Conservation (phyloP, 1,139 yeast genomes). For the Protomyces inundatus region DNA sequence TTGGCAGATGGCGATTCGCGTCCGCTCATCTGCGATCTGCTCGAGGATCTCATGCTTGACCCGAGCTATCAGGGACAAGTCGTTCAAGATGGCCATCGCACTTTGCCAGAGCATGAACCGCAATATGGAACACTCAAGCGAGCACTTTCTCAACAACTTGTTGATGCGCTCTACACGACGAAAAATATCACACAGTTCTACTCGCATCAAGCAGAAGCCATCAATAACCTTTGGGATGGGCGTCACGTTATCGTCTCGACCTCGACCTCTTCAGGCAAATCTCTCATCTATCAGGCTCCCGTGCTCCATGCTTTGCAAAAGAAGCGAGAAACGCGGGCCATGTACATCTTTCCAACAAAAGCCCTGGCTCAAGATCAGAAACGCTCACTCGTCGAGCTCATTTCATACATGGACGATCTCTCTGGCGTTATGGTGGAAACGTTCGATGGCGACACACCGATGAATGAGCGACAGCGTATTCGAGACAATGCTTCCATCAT, state of each 20-base stretch:
- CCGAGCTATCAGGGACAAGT: conserved; percentile 33
- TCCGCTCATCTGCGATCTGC: conserved; percentile 37
- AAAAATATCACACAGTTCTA: conserved; percentile 53
- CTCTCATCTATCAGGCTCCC: conserved; percentile 84
- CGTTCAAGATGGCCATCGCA: conserved; percentile 35
- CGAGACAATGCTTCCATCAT: conserved; percentile 66
- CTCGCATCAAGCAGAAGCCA: conserved; percentile 74
- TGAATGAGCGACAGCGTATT: conserved; percentile 49
- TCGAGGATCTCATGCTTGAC: conserved; percentile 45
- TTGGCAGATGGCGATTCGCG: not conserved
- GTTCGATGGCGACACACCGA: conserved; percentile 88
- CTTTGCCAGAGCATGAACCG: conserved; percentile 10
- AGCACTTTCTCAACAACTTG: conserved; percentile 46
- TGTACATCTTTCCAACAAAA: conserved; percentile 91
- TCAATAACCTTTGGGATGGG: conserved; percentile 51
- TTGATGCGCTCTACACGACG: conserved; percentile 47
- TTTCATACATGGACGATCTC: conserved; percentile 37
- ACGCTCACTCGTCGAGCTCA: conserved; percentile 62
- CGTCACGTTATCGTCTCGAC: conserved; percentile 80
- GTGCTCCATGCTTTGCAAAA: conserved; percentile 51
- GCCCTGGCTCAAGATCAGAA: conserved; percentile 96
- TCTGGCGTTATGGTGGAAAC: conserved; percentile 55
- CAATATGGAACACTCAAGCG: conserved; percentile 18
- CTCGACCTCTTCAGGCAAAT: conserved; percentile 92
- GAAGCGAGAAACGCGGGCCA: conserved; percentile 61